phyloP scores from a whole-genome alignment of 2,329 filamentous ascomycete species.

The Nemania diffusa region DNA sequence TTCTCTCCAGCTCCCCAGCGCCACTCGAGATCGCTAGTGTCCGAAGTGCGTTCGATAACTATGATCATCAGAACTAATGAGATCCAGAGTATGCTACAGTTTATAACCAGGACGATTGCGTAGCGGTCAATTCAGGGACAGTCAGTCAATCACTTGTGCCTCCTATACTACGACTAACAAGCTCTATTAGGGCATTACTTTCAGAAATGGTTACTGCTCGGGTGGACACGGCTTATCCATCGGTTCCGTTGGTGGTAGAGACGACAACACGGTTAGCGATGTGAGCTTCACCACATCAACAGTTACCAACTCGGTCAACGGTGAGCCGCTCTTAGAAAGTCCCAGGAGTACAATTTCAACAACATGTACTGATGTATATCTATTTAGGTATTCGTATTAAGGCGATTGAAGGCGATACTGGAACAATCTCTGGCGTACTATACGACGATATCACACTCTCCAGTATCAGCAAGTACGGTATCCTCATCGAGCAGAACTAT shows the following conservation, averaged over 20 bases:
- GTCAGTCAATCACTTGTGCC: neutral
- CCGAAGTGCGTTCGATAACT: too few species aligned
- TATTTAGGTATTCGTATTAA: constrained; percentile 5
- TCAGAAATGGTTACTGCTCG: constrained; percentile 3
- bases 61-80: too few species aligned
- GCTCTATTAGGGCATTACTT: constrained; percentile 2
- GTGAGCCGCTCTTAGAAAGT: neutral
- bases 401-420: constrained; percentile 2
- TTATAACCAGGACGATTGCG: constrained; percentile 15
- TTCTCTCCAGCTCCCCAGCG: too few species aligned
- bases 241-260: constrained; percentile 7
- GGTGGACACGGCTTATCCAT: constrained; percentile 7
- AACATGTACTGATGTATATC: neutral
- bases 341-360: neutral
- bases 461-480: constrained; percentile 11
- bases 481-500: constrained; percentile 12
- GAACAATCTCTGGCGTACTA: neutral
- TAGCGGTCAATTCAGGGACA: constrained; percentile 8
- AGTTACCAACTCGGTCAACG: constrained; percentile 9
- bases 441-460: constrained; percentile 13
- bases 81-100: neutral
- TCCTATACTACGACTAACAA: neutral
- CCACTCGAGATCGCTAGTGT: too few species aligned
- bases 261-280: constrained; percentile 10
- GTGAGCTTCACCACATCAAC: constrained; percentile 4